Evolutionary conservation across 805 yeast species (phyloP), one percentile per base, ranked within the genome.

Genomic region (Wickerhamiella hasegawae): DNA sequence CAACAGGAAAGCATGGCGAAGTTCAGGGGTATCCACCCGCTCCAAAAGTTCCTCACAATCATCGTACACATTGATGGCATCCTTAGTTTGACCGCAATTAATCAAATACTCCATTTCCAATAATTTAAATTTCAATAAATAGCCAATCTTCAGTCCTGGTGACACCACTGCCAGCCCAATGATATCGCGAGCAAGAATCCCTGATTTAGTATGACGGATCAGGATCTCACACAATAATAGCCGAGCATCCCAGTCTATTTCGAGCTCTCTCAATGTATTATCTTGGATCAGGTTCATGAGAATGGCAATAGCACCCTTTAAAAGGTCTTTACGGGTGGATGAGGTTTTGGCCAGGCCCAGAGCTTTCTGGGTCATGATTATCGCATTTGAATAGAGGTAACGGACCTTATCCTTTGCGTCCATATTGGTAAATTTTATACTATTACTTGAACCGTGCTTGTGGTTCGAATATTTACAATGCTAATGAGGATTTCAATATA

Each of bases 171-270:
- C 26, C 16, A 16, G 24, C 14, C 18, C 18, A 22, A 16, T 16
- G 18, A 19, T 19, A 3, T 18, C 21, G 9, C 8, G 28, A 4
- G 35, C 35, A 20, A 26, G 25, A 12, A n/a, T 14, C 18, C 22
- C 16, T 8, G 30, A 24, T 16, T 12, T 19, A 5, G 35, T 32
- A 18, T 32, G 23, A 10, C 35, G 17, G 3, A 32, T 19, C 4
- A 32, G 30, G 9, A 32, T 5, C 14, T 32, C 35, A 22, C 25
- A 32, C 6, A 25, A n/a, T 16, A n/a, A 18, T 23, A 18, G 29
- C 30, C n/a, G 12, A 12, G 28, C 23, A 12, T 18, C 30, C 20
- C 3, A 20, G 20, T 26, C n/a, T 10, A 3, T 19, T 14, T n/a
- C 9, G 4, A 18, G 8, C 4, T 5, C 14, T 18, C n/a, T 6